Evolutionary conservation across 2,329 filamentous ascomycete species (phyloP).

Genomic region (Fusarium brevicatenulatum): DNA sequence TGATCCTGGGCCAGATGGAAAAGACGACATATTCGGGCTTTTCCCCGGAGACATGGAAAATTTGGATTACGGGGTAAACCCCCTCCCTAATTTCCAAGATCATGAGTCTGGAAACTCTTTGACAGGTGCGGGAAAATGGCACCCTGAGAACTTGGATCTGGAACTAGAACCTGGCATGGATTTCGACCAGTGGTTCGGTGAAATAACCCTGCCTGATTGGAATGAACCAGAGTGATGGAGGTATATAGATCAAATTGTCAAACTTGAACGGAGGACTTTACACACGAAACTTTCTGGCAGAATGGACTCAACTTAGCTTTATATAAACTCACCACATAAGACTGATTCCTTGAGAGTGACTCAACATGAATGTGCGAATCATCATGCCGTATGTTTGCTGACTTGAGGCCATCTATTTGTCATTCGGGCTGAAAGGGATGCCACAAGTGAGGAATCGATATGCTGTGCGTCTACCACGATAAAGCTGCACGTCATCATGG

Average conservation of each 20-base stretch:
- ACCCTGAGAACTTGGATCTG: rapidly evolving
- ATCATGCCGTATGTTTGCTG: not conserved
- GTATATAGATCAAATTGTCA: not conserved
- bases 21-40: not conserved
- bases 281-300: rapidly evolving
- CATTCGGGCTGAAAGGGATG: not conserved
- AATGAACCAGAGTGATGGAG: not conserved
- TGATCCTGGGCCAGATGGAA: not conserved
- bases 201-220: no score
- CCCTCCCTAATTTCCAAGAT: not conserved
- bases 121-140: not conserved
- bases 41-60: not conserved
- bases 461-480: not conserved
- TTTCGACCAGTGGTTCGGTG: not conserved
- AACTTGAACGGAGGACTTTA: not conserved
- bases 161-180: rapidly evolving
- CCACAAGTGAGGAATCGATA: not conserved
- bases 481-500: not conserved
- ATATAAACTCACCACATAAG: not conserved
- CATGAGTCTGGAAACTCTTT: not conserved
- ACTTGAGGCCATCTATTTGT: not conserved
- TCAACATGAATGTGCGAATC: not conserved
- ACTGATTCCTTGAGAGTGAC: not conserved
- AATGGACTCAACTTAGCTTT: not conserved
- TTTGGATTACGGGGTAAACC: not conserved